A percentile compares a stretch with the other conserved stretches of the same genome.
phyloP scores from a whole-genome alignment of 1,284 basidiomycete species.

The Sanghuangporus sanghuang region DNA sequence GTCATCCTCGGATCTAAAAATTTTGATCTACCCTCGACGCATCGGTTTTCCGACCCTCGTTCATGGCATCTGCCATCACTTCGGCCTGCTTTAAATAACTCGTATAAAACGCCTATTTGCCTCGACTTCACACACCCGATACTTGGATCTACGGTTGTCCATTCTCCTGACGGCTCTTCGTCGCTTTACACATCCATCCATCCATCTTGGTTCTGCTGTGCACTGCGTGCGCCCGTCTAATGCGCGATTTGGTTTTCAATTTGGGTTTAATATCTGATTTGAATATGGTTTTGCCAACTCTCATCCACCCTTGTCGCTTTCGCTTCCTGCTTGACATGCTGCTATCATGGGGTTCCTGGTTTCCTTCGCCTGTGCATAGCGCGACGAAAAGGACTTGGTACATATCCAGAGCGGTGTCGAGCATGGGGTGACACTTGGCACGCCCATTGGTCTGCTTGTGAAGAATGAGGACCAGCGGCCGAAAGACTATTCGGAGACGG shows the following conservation, averaged over 20 bases:
- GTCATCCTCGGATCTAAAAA: background rate
- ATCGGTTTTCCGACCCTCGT: background rate
- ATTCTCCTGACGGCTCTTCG: no score
- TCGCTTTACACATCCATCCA: background rate
- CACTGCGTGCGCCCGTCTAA: background rate
- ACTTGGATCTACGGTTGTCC: background rate
- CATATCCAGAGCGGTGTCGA: conserved; percentile 94
- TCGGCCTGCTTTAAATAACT: background rate
- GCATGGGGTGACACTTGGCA: conserved; percentile 92
- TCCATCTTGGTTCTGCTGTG: background rate
- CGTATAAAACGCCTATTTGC: background rate
- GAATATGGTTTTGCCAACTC: background rate
- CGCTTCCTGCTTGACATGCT: background rate
- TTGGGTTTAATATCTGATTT: no score
- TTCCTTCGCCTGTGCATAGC: conserved; percentile 38
- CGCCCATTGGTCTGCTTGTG: conserved; percentile 93
- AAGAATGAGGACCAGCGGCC: conserved; percentile 98
- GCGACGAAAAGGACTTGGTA: conserved; percentile 96
- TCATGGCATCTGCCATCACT: background rate
- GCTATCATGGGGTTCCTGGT: background rate
- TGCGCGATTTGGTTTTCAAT: no score
- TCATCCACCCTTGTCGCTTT: background rate
- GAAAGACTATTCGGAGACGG: conserved; percentile 98
- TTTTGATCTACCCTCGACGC: background rate
- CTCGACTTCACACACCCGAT: background rate